phyloP scores from a whole-genome alignment of 179 eudicot genomes.

The Corrigiola litoralis region DNA sequence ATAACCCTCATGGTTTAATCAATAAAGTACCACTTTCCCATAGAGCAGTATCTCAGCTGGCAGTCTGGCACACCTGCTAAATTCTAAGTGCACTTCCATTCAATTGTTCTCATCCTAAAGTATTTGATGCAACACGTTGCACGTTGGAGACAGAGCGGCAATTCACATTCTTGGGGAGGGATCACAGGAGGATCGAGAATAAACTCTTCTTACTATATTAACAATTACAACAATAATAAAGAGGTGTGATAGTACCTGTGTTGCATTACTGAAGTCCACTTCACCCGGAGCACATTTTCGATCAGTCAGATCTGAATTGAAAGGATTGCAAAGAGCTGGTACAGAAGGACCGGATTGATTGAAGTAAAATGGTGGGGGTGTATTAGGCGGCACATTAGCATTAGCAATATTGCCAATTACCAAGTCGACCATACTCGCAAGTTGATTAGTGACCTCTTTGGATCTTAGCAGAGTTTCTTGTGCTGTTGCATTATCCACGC shows the following conservation, averaged over 20 bases:
- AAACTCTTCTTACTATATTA: background rate
- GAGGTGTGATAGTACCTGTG: conserved; percentile 34
- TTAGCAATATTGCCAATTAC: conserved; percentile 41
- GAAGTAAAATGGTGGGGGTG: conserved; percentile 35
- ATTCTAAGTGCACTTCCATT: too few relatives aligned
- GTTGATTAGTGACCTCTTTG: conserved; percentile 43
- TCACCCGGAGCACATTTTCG: conserved; percentile 45
- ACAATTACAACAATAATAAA: background rate
- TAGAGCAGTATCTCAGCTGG: too few relatives aligned
- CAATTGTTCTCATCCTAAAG: too few relatives aligned
- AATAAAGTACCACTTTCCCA: too few relatives aligned
- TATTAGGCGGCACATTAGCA: conserved; percentile 32
- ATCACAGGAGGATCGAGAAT: too few relatives aligned
- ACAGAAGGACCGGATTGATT: conserved; percentile 63
- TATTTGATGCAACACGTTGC: too few relatives aligned
- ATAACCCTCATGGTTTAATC: too few relatives aligned
- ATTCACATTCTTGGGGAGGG: too few relatives aligned
- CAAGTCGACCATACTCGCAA: conserved; percentile 36
- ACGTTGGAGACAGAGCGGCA: too few relatives aligned
- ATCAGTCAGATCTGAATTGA: conserved; percentile 33
- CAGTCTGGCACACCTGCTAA: too few relatives aligned
- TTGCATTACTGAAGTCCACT: conserved; percentile 47
- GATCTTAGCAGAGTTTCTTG: conserved; percentile 37
- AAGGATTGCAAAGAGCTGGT: conserved; percentile 63
- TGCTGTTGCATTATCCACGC: conserved; percentile 40